phyloP scores from a whole-genome alignment of 2,329 filamentous ascomycete species.

The Trichoderma asperellum region DNA sequence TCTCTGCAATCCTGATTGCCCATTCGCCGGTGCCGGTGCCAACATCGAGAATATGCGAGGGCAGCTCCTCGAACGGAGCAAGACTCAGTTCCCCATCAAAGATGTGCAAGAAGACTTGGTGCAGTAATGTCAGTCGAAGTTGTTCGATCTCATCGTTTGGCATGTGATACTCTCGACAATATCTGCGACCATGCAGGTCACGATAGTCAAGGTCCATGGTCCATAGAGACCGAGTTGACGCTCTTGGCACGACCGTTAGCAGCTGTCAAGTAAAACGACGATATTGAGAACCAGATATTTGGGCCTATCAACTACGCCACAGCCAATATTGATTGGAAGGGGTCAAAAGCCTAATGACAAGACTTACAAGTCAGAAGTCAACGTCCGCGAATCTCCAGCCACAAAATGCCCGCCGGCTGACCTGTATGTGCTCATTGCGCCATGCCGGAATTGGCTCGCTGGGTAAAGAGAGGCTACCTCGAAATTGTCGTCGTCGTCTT shows the following conservation, averaged over 20 bases:
- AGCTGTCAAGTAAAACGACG: neutral
- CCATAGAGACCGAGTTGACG: conserved; percentile 54
- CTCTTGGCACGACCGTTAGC: conserved; percentile 35
- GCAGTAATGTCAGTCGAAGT: conserved; percentile 62
- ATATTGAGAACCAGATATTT: neutral
- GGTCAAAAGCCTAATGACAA: neutral
- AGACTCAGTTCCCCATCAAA: conserved; percentile 51
- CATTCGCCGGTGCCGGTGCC: conserved; percentile 62
- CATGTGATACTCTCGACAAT: conserved; percentile 66
- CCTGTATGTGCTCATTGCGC: conserved; percentile 42
- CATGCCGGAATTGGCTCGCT: conserved; percentile 45
- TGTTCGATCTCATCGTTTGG: conserved; percentile 69
- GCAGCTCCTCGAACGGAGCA: conserved; percentile 47
- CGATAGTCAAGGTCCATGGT: conserved; percentile 59
- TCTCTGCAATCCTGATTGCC: conserved; percentile 58
- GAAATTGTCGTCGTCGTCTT: conserved; percentile 39
- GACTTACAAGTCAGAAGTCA: conserved; percentile 47
- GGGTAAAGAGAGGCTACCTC: conserved; percentile 49
- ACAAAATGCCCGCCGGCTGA: conserved; percentile 44
- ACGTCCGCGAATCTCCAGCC: conserved; percentile 35
- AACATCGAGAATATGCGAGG: conserved; percentile 55
- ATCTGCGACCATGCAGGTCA: conserved; percentile 65
- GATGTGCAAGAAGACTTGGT: conserved; percentile 64
- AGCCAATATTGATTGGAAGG: neutral
- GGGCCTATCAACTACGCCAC: neutral